Conservation (phyloP, 768 basidiomycete genomes). For the Russula earlei region DNA sequence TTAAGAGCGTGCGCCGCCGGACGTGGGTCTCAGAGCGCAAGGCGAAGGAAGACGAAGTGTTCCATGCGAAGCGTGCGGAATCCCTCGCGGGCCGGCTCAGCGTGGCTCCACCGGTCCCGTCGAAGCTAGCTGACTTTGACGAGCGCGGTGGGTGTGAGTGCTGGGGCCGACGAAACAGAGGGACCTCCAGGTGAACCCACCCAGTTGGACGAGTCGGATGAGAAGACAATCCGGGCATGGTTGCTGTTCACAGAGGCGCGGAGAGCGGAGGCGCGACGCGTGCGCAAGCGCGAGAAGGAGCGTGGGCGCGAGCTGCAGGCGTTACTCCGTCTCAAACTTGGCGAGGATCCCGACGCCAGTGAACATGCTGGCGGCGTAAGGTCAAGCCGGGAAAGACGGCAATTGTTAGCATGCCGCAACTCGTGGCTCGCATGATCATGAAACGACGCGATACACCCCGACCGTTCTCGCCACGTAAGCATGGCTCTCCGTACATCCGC, state of each 20-base stretch:
- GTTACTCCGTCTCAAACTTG: conserved; percentile 47
- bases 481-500: conserved; percentile 22
- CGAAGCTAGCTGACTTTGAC: conserved; percentile 21
- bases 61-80: conserved; percentile 13
- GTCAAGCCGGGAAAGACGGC: conserved; percentile 9
- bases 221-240: conserved; percentile 26
- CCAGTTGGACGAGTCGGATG: conserved; percentile 18
- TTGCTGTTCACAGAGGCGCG: conserved; percentile 22
- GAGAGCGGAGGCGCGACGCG: conserved; percentile 35
- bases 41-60: conserved; percentile 16
- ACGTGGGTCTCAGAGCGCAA: conserved; percentile 19
- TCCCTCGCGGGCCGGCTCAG: conserved; percentile 13
- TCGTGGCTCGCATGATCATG: conserved; percentile 41
- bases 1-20: conserved; percentile 16
- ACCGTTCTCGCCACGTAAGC: conserved; percentile 31
- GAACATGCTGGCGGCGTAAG: conserved; percentile 22
- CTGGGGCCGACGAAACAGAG: conserved; percentile 29
- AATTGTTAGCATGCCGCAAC: conserved; percentile 30
- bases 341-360: conserved; percentile 21
- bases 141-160: conserved; percentile 24
- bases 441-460: conserved; percentile 33
- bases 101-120: conserved; percentile 17
- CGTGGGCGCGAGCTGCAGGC: conserved; percentile 45
- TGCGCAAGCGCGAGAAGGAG: conserved; percentile 44
- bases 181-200: conserved; percentile 31